These are phyloP conservation scores for Myxozyma geophila DNA, from an alignment of 805 yeast genomes.

Conservation along the genomic window DNA sequence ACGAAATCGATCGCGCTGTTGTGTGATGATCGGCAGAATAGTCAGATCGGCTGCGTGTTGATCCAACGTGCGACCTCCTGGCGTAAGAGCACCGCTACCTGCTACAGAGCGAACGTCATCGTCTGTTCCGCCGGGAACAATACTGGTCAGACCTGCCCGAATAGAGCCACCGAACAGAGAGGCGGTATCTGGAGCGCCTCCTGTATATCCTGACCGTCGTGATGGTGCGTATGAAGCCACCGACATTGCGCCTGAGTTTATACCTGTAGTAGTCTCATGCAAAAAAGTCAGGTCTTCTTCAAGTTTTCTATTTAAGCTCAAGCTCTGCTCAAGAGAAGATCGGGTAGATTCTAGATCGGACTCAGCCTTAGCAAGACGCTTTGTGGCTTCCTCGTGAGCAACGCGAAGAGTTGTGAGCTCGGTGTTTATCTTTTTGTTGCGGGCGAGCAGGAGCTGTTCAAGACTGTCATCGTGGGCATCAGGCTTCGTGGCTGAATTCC, in stretches of 20 bases:
- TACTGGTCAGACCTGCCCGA: constrained; percentile 29
- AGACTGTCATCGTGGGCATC: constrained; percentile 42
- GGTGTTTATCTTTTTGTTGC: constrained; percentile 73
- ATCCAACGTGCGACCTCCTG: constrained; percentile 22
- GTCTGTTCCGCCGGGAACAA: constrained; percentile 18
- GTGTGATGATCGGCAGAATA: constrained; percentile 83
- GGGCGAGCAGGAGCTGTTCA: constrained; percentile 65
- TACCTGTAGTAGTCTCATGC: constrained; percentile 49
- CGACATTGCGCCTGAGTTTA: constrained; percentile 30
- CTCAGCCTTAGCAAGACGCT: constrained; percentile 51
- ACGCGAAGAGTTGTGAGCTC: constrained; percentile 72
- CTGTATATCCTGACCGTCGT: constrained; percentile 26
- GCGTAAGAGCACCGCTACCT: constrained; percentile 14
- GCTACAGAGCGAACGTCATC: constrained; percentile 16
- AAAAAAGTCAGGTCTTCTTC: constrained; percentile 74
- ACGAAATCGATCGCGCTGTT: constrained; percentile 93
- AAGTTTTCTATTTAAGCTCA: constrained; percentile 59
- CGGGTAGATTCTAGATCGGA: constrained; percentile 45
- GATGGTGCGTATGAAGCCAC: constrained; percentile 31
- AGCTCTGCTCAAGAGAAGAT: constrained; percentile 51
- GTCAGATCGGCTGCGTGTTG: constrained; percentile 36
- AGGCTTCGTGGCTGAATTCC: constrained; percentile 27
- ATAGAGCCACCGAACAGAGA: constrained; percentile 33
- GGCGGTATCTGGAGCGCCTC: constrained; percentile 27
- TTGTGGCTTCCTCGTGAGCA: constrained; percentile 54